Base-by-base conservation (phyloP, 495 filamentous ascomycete genomes). In the Pseudomonodictys pantanalensis region DNA sequence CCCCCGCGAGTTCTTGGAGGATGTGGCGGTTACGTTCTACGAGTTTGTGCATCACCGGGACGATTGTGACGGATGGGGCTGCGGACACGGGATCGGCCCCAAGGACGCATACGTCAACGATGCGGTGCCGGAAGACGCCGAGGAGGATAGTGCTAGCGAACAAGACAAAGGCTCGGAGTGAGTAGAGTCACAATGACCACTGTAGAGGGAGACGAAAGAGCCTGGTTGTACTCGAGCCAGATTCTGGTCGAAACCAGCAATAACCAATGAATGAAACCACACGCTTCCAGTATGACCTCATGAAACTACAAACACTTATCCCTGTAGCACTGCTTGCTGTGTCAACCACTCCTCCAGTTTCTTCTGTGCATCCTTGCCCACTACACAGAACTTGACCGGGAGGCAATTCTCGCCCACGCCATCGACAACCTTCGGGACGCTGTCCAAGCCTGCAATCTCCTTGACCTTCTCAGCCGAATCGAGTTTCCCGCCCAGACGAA, bases 401-500 rank as follows among this genome's bases (percentile, higher is more conserved):
- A 23, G 2, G 0, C 53, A 25, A 1, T 15, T 39, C 60, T 49
- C 57, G 25, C 56, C 49, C 15, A 43, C 0, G 0, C 60, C 67
- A 1, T 52, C 20, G 0, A 65, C 61, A 2, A 53, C 46, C 8
- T 23, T 50, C 18, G 67, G 67, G 2, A 54, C 7, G 15, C 39
- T 30, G 10, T 60, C 50, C 47, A 69, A 23, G 20, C 58, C 55
- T 0, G 57, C 56, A 15, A 58, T 43, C 52, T 60, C 24, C 55
- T 55, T 45, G 1, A 69, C 61, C 46, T 58, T 60, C 46, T 59
- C 53, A 8, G 53, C 23, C 18, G 32, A 32, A 23, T 49, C 46
- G 2, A 69, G 52, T 35, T 56, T 44, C 0, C 67, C 67, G 15
- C 50, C 47, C 43, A 69, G 43, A 29, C 63, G 58, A 12, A 69